Conservation (phyloP, 2,329 filamentous ascomycete genomes). For the Sarocladiaceae sp. region DNA sequence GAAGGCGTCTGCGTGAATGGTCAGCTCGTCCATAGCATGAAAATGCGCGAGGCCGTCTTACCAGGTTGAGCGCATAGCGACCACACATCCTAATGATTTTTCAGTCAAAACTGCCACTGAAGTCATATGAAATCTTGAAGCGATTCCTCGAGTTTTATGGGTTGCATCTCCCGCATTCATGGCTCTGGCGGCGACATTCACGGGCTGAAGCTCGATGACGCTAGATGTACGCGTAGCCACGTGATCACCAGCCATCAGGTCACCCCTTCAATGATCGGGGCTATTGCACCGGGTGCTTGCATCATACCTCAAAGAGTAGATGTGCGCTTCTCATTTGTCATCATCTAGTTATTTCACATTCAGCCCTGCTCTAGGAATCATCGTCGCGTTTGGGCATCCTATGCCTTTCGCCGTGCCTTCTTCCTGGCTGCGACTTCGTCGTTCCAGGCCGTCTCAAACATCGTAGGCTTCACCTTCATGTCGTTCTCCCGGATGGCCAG, state of each 20-base stretch:
- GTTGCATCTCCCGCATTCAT: neutral
- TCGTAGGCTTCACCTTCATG: conserved; percentile 51
- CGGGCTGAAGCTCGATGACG: no score
- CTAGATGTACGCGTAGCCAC: conserved; percentile 1
- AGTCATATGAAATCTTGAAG: neutral
- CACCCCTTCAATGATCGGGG: no score
- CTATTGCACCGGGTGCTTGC: no score
- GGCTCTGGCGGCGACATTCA: no score
- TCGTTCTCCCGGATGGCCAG: conserved; percentile 60
- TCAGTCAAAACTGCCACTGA: no score
- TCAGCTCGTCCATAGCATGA: neutral
- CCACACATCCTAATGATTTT: conserved; percentile 28
- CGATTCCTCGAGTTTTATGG: neutral
- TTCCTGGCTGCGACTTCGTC: conserved; percentile 18
- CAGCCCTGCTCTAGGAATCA: no score
- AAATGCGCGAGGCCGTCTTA: conserved; percentile 15
- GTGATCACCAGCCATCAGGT: no score
- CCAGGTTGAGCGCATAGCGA: conserved; percentile 28
- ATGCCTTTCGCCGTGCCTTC: conserved; percentile 15
- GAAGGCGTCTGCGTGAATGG: conserved; percentile 46
- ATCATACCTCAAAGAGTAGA: neutral
- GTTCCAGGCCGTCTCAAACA: conserved; percentile 66
- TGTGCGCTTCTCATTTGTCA: no score
- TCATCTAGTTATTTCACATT: no score
- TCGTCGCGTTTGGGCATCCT: neutral